Evolutionary conservation across 2,329 filamentous ascomycete genomes (phyloP).

Genomic region (Fusarium nelsonii): DNA sequence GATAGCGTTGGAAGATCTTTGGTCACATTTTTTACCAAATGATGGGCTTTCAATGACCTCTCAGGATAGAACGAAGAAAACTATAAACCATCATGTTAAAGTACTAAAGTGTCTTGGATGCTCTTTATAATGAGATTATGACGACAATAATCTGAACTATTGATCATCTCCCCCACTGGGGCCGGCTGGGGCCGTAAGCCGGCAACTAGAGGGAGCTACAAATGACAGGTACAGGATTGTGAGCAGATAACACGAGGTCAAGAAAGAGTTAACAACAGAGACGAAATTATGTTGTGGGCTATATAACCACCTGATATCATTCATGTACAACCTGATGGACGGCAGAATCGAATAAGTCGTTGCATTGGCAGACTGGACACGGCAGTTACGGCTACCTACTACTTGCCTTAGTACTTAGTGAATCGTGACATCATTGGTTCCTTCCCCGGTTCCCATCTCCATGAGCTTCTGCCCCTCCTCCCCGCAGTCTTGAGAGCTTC

Average conservation of each 20-base stretch:
- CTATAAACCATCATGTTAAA: neutral
- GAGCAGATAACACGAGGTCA: neutral
- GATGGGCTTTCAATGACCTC: neutral
- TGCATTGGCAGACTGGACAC: neutral
- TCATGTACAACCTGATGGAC: neutral
- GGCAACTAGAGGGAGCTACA: neutral
- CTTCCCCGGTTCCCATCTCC: neutral
- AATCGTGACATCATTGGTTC: slow-evolving; percentile 38
- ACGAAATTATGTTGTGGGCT: too few species aligned
- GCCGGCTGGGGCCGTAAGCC: neutral
- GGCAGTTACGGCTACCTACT: neutral
- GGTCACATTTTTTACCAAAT: neutral
- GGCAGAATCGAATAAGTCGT: neutral
- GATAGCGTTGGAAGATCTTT: slow-evolving; percentile 14
- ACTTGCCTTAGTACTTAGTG: neutral
- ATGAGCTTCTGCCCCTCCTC: slow-evolving; percentile 30
- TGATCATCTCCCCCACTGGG: neutral
- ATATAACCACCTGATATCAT: neutral
- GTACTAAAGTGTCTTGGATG: neutral
- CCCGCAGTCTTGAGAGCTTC: slow-evolving; percentile 26
- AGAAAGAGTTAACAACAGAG: neutral
- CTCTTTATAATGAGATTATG: neutral
- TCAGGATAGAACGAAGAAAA: neutral
- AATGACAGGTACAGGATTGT: neutral
- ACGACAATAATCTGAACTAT: neutral